Conservation (phyloP, 192 early-diverging fungal species). For the Funneliformis mosseae region DNA sequence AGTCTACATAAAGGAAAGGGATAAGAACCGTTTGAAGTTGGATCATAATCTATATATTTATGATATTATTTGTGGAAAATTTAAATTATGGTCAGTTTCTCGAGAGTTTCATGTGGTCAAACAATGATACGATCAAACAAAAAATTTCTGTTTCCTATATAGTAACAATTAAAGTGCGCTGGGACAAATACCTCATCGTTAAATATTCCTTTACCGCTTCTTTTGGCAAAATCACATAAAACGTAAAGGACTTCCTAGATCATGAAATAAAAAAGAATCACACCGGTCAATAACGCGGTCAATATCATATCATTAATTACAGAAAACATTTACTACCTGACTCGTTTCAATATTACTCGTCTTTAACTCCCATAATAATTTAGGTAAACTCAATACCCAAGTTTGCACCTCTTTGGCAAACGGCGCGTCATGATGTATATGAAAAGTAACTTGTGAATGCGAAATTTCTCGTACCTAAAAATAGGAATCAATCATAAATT, state of each 20-base stretch:
- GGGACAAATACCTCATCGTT: slow-evolving; percentile 31
- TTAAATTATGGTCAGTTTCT: not conserved
- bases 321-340: slow-evolving; percentile 29
- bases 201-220: slow-evolving; percentile 39
- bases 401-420: slow-evolving; percentile 36
- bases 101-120: too few relatives aligned
- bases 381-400: slow-evolving; percentile 52
- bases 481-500: slow-evolving; percentile 42
- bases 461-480: slow-evolving; percentile 42
- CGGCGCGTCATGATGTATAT: slow-evolving; percentile 18
- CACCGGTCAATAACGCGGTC: not conserved
- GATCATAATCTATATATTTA: slow-evolving; percentile 28
- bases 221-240: slow-evolving; percentile 42
- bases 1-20: slow-evolving; percentile 41
- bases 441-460: slow-evolving; percentile 43
- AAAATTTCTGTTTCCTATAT: too few relatives aligned
- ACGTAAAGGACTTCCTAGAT: slow-evolving; percentile 40
- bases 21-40: slow-evolving; percentile 35
- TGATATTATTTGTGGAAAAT: not conserved
- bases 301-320: not conserved
- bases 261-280: not conserved
- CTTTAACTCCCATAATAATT: slow-evolving; percentile 54
- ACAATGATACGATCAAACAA: too few relatives aligned
- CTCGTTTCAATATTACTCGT: slow-evolving; percentile 49
- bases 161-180: not conserved